Base-by-base conservation (phyloP, 192 early-diverging fungal genomes). In the Borealophlyctis nickersoniae region DNA sequence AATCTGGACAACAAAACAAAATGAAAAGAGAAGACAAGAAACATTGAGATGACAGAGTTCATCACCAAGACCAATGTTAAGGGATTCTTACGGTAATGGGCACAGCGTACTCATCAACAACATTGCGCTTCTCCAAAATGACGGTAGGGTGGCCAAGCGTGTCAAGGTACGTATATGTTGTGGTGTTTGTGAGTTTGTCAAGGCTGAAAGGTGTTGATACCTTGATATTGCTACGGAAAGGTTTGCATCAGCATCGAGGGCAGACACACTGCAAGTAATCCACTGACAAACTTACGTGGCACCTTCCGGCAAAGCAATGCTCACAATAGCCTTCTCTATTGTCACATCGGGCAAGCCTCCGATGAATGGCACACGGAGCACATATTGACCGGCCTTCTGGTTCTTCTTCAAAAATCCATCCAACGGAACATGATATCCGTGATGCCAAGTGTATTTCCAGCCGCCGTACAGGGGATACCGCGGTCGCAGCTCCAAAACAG, bases 381-480 rank as follows among this genome's bases (percentile, higher is more conserved):
- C 67, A 64, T 88, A 88, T 9, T 74, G 68, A 4, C 73, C 77
- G 39, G 56, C 65, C 2, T 65, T 56, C 3, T 63, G 45, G 30
- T 83, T 58, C 16, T 78, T 73, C 49, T 82, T 88, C 30, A 96
- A 57, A 69, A 89, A 89, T 23, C 74, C 63, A 39, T 64, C 57
- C 26, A 92, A 62, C 13, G 93, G 89, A 24, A 88, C 77, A 52
- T 90, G 88, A 80, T 94, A 99, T 3, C 93, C 94, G 66, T 93
- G 88, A 69, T 88, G 88, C 93, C 92, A 99, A 16, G 89, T 91
- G 67, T 95, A 98, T 66, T 88, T 90, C 95, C 96, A 98, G n/a
- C 92, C 92, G 55, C 97, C 97, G 73, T 89, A 90, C 1, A 99
- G 45, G 35, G 95, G 97, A 75, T 91, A 99, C 31, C 97, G 86